Evolutionary conservation across 208 protist genomes (phyloP), one percentile per base, ranked within the genome.

Genomic region (Zelonia costaricensis): DNA sequence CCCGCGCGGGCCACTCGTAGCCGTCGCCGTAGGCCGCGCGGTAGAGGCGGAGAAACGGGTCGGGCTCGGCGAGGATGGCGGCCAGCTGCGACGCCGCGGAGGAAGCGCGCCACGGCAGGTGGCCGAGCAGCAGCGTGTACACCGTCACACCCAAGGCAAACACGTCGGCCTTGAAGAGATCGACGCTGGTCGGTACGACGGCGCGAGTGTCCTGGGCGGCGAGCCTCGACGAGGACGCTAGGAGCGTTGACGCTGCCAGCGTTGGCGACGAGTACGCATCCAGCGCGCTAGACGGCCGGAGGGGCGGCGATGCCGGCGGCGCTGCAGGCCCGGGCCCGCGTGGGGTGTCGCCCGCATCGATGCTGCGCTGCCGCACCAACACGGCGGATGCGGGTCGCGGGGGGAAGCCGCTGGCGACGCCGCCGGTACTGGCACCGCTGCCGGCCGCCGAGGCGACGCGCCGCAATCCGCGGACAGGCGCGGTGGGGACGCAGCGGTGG

Each of bases 151-250:
- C 84, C 9, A 90, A 39, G 15, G 83, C 59, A 40, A 90, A 90
- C n/a, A 86, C 79, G 51, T 90, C 83, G 1, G 67, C 76, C 54
- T 84, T 86, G 51, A 90, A 86, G n/a, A 90, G 62, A 38, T 90
- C 74, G 3, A 84, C 78, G 13, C 49, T 49, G 31, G 18, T 16
- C 2, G 56, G 38, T n/a, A 8, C 30, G 20, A 16, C 52, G 39
- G n/a, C 23, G n/a, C n/a, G n/a, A n/a, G n/a, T n/a, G n/a, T n/a
- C n/a, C n/a, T n/a, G n/a, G n/a, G n/a, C n/a, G n/a, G n/a, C n/a
- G n/a, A n/a, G n/a, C n/a, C n/a, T n/a, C n/a, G n/a, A n/a, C n/a
- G n/a, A n/a, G n/a, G n/a, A n/a, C n/a, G n/a, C n/a, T n/a, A n/a
- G n/a, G n/a, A n/a, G n/a, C n/a, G n/a, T n/a, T n/a, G n/a, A n/a